Evolutionary conservation across 306 rosid species (phyloP).

Genomic region (apple (Malus domestica)): DNA sequence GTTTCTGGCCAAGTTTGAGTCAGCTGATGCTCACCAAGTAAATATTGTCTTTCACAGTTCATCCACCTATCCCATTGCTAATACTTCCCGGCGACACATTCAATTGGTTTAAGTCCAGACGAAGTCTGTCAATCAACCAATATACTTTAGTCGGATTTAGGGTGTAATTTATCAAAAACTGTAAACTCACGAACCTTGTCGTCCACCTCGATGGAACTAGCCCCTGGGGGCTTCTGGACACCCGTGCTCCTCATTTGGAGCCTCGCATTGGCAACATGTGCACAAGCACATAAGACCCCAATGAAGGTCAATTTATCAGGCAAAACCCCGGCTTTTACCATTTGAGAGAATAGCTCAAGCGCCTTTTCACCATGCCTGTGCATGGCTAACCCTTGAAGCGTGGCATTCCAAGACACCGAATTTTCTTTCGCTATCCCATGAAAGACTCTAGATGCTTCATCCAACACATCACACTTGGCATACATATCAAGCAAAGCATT

Average conservation of each 20-base stretch:
- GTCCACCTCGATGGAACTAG: slow-evolving; percentile 67
- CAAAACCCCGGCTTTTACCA: slow-evolving; percentile 51
- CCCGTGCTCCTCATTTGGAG: slow-evolving; percentile 25
- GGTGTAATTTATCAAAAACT: slow-evolving; percentile 61
- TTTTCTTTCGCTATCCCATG: slow-evolving; percentile 42
- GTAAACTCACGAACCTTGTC: slow-evolving; percentile 70
- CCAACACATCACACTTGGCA: slow-evolving; percentile 67
- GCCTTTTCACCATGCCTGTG: slow-evolving; percentile 73
- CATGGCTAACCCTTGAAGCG: slow-evolving; percentile 72
- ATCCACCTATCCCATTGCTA: slow-evolving; percentile 11
- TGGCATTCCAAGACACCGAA: slow-evolving; percentile 73
- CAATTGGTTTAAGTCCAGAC: slow-evolving; percentile 44
- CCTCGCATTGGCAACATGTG: too few species aligned
- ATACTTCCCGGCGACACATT: slow-evolving; percentile 28
- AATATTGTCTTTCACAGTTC: slow-evolving; percentile 5
- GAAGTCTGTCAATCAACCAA: slow-evolving; percentile 58
- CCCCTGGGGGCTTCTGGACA: slow-evolving; percentile 70
- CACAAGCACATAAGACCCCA: slow-evolving; percentile 58
- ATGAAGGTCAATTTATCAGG: slow-evolving; percentile 68
- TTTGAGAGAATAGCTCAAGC: slow-evolving; percentile 50
- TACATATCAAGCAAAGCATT: slow-evolving; percentile 83
- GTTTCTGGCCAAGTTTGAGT: neutral
- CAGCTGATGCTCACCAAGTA: neutral
- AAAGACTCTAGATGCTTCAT: slow-evolving; percentile 44
- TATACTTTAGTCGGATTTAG: slow-evolving; percentile 56